phyloP scores from a whole-genome alignment of 768 basidiomycete species.

The Boletus pseudo-olivaceus region DNA sequence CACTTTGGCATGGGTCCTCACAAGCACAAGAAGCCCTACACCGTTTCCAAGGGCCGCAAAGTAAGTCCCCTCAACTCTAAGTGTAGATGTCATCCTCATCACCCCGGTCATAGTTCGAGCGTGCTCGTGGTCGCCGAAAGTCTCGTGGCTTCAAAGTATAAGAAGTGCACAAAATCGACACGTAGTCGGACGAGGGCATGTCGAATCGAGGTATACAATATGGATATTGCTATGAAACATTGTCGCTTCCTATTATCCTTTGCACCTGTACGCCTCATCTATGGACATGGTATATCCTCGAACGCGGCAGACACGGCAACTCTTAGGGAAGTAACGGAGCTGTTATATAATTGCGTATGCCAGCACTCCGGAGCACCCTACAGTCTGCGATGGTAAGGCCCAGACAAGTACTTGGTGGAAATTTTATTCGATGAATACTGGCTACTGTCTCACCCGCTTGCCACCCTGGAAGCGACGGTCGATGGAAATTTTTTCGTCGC shows the following conservation, averaged over 20 bases:
- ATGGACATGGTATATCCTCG: constrained; percentile 25
- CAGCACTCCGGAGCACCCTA: neutral
- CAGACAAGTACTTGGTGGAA: neutral
- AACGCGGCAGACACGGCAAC: neutral
- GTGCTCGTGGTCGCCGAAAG: constrained; percentile 97
- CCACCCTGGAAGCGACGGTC: constrained; percentile 10
- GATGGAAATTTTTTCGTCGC: neutral
- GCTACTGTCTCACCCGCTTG: constrained; percentile 21
- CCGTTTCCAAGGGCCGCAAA: constrained; percentile 95
- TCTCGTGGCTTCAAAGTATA: constrained; percentile 96
- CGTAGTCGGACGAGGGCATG: constrained; percentile 26
- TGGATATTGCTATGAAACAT: constrained; percentile 27
- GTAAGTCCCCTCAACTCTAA: constrained; percentile 33
- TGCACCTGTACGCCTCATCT: constrained; percentile 22
- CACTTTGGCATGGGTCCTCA: constrained; percentile 99
- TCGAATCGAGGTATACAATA: constrained; percentile 32
- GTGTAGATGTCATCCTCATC: neutral
- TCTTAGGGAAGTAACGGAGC: neutral
- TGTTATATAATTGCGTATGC: neutral
- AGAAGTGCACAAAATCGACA: constrained; percentile 36
- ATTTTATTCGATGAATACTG: neutral
- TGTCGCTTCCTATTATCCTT: constrained; percentile 17
- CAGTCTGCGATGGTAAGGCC: neutral
- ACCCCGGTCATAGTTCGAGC: constrained; percentile 71
- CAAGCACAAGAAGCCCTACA: constrained; percentile 98